Evolutionary conservation across 805 yeast species (phyloP), one percentile per base, ranked within the genome.

Genomic region (Yarrowia yakushimensis): DNA sequence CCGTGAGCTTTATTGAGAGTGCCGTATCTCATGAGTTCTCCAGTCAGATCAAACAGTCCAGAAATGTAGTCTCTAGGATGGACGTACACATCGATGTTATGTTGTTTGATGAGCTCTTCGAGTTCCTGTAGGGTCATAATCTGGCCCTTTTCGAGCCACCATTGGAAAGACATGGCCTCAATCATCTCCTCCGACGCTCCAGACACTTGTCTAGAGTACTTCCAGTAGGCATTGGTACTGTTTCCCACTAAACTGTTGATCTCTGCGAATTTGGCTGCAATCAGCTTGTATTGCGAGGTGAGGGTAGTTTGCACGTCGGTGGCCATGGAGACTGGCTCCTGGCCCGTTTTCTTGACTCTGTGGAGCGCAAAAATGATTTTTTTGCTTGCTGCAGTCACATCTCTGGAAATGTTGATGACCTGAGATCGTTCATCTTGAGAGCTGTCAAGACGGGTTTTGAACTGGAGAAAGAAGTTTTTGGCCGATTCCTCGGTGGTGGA

Each of bases 21-120:
- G 12, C 77, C 71, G 60, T 72, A 74, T 30, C 78, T 64, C 80
- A 77, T 77, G 13, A 77, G 69, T 60, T 77, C 80, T 0, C 80
- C 80, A 0, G 80, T 76, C 52, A 76, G 63, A 63, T 77, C 80
- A 63, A 77, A 70, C n/a, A 77, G 55, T 0, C 80, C 80, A 69
- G 77, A 70, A 28, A 77, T 66, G 64, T 72, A 77, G 65, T 77
- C 79, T 13, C 70, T 73, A 22, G 59, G 60, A 11, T 69, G 37
- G 6, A 71, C 63, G 12, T 64, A 41, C 23, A 57, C 36, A 23
- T 37, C 54, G 20, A 60, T 61, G 20, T 31, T 11, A 7, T 23
- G 43, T 12, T 31, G 23, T n/a, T 34, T 33, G 55, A 59, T 18
- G 17, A 42, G 17, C n/a, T 9, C 17, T 17, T 54, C 36, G 27